Evolutionary conservation across 306 rosid species (phyloP), one percentile per base, ranked within the genome.

Genomic region (Cicer pinnatifidum): DNA sequence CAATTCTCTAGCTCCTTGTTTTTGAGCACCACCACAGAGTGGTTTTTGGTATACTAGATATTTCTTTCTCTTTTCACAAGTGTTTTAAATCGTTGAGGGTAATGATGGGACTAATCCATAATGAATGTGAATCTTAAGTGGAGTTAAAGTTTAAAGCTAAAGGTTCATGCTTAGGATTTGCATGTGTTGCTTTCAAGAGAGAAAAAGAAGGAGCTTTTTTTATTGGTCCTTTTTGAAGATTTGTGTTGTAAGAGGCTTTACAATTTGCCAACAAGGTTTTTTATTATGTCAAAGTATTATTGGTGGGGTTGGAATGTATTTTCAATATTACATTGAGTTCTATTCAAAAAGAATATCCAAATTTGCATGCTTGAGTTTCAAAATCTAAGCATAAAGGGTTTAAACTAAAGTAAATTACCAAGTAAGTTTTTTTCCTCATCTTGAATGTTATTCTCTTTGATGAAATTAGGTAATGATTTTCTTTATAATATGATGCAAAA

Each of bases 101-200:
- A 75, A 75, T 83, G 73, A 75, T 72, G 72, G 40, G 73, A 45
- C 74, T 44, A 61, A 84, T 68, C 62, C 80, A 48, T 9, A 67
- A 17, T 8, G 47, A 63, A 67, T 70, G 73, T 13, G 44, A 53
- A 74, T 81, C 77, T 53, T n/a, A 35, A 20, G 84, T 81, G 83
- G 81, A 82, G 77, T 77, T 48, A 77, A 85, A 86, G 85, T 63
- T 53, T 68, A 81, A 82, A 63, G 86, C 73, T 70, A 43, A 52
- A 58, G 62, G 43, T 37, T 83, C 65, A 82, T 80, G 71, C 73
- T 83, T 79, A 83, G 81, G 80, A 90, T 87, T 87, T 75, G 73
- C 69, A 60, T 48, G 84, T 84, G 82, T 82, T 71, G 79, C 82
- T 81, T 75, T 81, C 67, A 75, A 69, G 67, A 80, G 63, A 62